Evolutionary conservation across 805 yeast genomes (phyloP).

Genomic region (Yamadazyma scolyti): DNA sequence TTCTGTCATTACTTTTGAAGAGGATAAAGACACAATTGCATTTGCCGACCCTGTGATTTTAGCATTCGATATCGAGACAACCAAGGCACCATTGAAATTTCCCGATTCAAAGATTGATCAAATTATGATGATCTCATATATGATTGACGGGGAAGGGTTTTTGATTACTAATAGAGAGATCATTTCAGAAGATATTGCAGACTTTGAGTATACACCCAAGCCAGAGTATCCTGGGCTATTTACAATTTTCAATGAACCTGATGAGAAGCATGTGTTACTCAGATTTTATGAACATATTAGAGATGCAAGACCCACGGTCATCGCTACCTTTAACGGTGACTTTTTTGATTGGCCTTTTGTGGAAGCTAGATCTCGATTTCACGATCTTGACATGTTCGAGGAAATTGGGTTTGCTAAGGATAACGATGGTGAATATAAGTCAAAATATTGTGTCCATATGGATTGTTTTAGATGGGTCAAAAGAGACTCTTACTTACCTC

Average conservation of each 20-base stretch:
- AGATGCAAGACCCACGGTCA: conserved; percentile 91
- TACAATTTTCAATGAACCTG: conserved; percentile 83
- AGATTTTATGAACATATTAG: conserved; percentile 87
- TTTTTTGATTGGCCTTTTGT: conserved; percentile 99
- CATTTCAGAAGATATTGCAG: conserved; percentile 91
- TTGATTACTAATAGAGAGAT: conserved; percentile 92
- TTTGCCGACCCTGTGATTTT: conserved; percentile 97
- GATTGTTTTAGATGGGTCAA: conserved; percentile 98
- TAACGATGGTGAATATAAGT: conserved; percentile 86
- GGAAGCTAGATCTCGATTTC: conserved; percentile 78
- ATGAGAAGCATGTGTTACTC: conserved; percentile 70
- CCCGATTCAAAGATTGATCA: conserved; percentile 91
- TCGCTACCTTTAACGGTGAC: conserved; percentile 97
- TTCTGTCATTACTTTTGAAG: conserved; percentile 51
- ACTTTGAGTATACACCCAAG: conserved; percentile 95
- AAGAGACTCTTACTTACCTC: conserved; percentile 95
- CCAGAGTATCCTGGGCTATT: conserved; percentile 93
- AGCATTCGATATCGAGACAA: conserved; percentile 97
- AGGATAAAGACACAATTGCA: conserved; percentile 71
- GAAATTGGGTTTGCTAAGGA: conserved; percentile 94
- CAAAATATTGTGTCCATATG: conserved; percentile 92
- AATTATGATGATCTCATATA: conserved; percentile 98
- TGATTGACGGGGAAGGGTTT: conserved; percentile 97
- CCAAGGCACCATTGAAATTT: conserved; percentile 92
- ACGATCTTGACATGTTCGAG: conserved; percentile 82